phyloP scores from a whole-genome alignment of 192 early-diverging fungal genomes.

The Piromyces finnis region DNA sequence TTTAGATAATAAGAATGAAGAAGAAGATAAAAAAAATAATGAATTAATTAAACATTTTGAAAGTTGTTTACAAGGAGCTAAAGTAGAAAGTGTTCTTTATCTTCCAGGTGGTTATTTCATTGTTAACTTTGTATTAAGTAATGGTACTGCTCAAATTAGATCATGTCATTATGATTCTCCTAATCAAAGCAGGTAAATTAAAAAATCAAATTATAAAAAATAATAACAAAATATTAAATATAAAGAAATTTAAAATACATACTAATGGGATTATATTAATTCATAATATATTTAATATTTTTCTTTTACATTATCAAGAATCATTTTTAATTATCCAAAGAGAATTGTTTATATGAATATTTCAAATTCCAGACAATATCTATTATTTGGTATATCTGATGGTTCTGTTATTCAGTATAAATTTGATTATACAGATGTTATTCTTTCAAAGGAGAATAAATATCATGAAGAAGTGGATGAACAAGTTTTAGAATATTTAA shows the following conservation, averaged over 20 bases:
- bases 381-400: background rate
- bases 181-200: constrained; percentile 20
- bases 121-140: constrained; percentile 19
- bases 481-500: background rate
- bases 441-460: background rate
- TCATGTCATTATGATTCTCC: constrained; percentile 19
- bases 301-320: background rate
- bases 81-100: constrained; percentile 6
- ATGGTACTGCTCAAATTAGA: constrained; percentile 24
- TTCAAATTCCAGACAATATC: background rate
- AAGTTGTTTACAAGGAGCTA: constrained; percentile 8
- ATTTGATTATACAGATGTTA: background rate
- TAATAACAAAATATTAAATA: no score
- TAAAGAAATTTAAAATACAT: no score
- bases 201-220: background rate
- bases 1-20: constrained; percentile 1
- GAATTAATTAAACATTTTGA: constrained; percentile 12
- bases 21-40: constrained; percentile 1
- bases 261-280: no score
- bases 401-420: background rate
- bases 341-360: background rate
- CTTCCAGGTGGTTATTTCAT: constrained; percentile 33
- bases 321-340: background rate
- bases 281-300: background rate
- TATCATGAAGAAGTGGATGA: background rate